phyloP scores from a whole-genome alignment of 441 rosid genomes.

The Daphne laureola region DNA sequence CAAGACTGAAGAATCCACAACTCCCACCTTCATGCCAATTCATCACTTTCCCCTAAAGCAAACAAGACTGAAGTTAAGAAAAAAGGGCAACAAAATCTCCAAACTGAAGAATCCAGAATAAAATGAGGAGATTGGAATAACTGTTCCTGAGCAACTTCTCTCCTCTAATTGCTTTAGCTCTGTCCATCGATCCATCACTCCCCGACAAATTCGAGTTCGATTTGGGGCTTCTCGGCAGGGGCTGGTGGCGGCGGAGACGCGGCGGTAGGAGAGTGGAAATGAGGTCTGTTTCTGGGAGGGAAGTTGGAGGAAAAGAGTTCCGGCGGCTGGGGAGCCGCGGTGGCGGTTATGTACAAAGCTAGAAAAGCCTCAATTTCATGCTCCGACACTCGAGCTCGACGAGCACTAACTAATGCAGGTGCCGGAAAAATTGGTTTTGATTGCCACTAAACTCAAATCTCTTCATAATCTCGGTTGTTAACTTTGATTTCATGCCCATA shows the following conservation, averaged over 20 bases:
- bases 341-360: conserved; percentile 21
- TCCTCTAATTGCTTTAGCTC: conserved; percentile 60
- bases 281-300: conserved; percentile 10
- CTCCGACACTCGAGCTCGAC: no score
- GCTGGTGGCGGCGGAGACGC: conserved; percentile 24
- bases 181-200: conserved; percentile 43
- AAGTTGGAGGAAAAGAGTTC: conserved; percentile 9
- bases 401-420: no score
- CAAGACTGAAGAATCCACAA: conserved; percentile 95
- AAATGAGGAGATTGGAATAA: conserved; percentile 17
- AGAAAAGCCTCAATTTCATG: conserved; percentile 34
- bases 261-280: conserved; percentile 1
- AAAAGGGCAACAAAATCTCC: no score
- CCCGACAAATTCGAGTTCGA: conserved; percentile 66
- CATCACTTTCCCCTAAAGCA: conserved; percentile 69
- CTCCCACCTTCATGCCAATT: conserved; percentile 93
- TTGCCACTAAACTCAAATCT: no score
- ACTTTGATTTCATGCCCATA: no score
- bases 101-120: no score
- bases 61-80: background rate
- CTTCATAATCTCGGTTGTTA: no score
- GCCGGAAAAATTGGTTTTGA: no score
- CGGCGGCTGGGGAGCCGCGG: conserved; percentile 11
- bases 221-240: conserved; percentile 36
- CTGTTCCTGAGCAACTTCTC: conserved; percentile 72